Evolutionary conservation across 2,329 filamentous ascomycete species (phyloP), one percentile per base, ranked within the genome.

Genomic region (Fusarium albidum): DNA sequence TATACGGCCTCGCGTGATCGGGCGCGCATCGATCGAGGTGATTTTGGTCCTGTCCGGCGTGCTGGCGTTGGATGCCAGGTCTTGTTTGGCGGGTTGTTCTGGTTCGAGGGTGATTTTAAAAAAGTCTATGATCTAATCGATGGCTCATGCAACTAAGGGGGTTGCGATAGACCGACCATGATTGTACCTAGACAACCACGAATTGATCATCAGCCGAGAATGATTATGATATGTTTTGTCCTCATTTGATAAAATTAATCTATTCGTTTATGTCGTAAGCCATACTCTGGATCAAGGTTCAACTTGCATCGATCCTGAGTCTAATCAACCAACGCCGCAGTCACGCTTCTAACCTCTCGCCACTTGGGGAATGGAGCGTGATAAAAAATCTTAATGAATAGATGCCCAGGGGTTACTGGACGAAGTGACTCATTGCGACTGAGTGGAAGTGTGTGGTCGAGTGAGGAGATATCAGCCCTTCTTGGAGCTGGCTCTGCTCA

Each of bases 101-200:
- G 25, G 21, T 32, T 56, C 34, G 35, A 60, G 49, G 38, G 50
- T 48, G 25, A 9, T 25, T 25, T 35, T 12, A 28, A 59, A 65
- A 64, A 63, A 59, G 52, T 59, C 53, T 38, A 68, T 68, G 66
- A 66, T 57, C 55, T 50, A 65, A 56, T 58, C 48, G 59, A 61
- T 57, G 47, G 57, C 45, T 40, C 57, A 69, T 71, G 68, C 68
- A 71, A 65, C 61, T 71, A 71, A 71, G 35, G 60, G 68, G 58
- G 67, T 27, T 52, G 34, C 25, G 12, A 14, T 6, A n/a, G n/a
- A n/a, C n/a, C n/a, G n/a, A n/a, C n/a, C n/a, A n/a, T n/a, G n/a
- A n/a, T n/a, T n/a, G n/a, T n/a, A n/a, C n/a, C 28, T 13, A 5
- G 7, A 27, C 18, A 6, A 27, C 37, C 15, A 27, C 27, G 9